Evolutionary conservation across 257 asterid genomes (phyloP), one percentile per base, ranked within the genome.

Genomic region (Catharanthus roseus): DNA sequence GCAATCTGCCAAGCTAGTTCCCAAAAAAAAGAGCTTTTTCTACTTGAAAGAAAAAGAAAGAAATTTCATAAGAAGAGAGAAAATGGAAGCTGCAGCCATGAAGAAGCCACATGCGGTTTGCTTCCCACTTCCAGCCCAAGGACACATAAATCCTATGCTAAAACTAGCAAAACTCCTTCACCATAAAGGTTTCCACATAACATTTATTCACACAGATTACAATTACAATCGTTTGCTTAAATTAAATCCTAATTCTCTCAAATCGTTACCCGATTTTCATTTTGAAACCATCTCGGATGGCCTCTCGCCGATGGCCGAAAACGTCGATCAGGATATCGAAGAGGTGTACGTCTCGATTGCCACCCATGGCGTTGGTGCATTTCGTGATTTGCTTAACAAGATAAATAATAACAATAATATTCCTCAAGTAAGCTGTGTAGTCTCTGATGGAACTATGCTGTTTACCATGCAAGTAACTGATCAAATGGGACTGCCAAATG

Each of bases 221-320:
- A 63, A 28, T 49, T 36, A 63, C 68, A 31, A 34, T 23, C 28
- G 44, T n/a, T 8, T 63, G 10, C 68, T 28, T 23, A 63, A 15
- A 3, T 63, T 49, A 6, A 16, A 28, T 7, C 66, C 66, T 39
- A 31, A 60, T 39, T 23, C 66, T 5, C 6, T 60, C 0, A 24
- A 26, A 16, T 38, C 26, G 15, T 10, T 21, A 1, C 24, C 24
- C 5, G 44, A 49, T 15, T 63, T 63, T 26, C 68, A 44, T 5
- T 69, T 45, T n/a, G 71, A 68, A 63, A 60, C 78, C 55, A 75
- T 75, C 26, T 74, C 78, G 2, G 78, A 68, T 11, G 78, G 74
- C 31, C 69, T 75, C 47, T 12, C 47, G n/a, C 70, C 74, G 3
- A 5, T 23, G n/a, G 65, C 50, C 9, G 39, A 50, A 21, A 29